Evolutionary conservation across 2,329 filamentous ascomycete genomes (phyloP).

Genomic region (Colletotrichum scovillei): DNA sequence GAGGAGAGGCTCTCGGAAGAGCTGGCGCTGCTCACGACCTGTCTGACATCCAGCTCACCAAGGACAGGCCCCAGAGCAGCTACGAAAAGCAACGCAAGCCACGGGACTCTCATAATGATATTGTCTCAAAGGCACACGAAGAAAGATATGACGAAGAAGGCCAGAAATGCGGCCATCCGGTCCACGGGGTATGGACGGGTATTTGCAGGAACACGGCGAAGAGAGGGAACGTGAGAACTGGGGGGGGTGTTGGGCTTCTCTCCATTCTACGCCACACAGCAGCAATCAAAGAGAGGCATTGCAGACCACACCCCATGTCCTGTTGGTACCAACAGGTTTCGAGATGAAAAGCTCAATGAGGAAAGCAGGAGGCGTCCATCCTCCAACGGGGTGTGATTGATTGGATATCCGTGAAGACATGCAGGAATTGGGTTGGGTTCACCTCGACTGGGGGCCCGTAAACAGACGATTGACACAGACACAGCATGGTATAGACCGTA

Average conservation of each 20-base stretch:
- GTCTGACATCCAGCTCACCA: neutral
- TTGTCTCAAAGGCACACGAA: neutral
- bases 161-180: neutral
- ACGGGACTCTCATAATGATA: neutral
- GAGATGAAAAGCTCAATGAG: neutral
- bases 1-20: too few species aligned
- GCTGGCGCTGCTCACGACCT: neutral
- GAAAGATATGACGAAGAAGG: neutral
- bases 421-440: neutral
- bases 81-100: neutral
- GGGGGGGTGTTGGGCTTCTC: neutral
- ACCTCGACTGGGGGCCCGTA: neutral
- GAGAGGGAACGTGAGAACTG: neutral
- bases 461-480: neutral
- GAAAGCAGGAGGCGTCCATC: neutral
- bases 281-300: neutral
- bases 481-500: neutral
- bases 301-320: neutral
- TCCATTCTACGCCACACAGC: neutral
- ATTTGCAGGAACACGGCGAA: constrained; percentile 19
- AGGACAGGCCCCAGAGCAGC: neutral
- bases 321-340: neutral
- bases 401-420: neutral
- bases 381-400: neutral
- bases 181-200: constrained; percentile 1